Evolutionary conservation across 2,329 filamentous ascomycete genomes (phyloP).

Genomic region (Microdochium trichocladiopsis): DNA sequence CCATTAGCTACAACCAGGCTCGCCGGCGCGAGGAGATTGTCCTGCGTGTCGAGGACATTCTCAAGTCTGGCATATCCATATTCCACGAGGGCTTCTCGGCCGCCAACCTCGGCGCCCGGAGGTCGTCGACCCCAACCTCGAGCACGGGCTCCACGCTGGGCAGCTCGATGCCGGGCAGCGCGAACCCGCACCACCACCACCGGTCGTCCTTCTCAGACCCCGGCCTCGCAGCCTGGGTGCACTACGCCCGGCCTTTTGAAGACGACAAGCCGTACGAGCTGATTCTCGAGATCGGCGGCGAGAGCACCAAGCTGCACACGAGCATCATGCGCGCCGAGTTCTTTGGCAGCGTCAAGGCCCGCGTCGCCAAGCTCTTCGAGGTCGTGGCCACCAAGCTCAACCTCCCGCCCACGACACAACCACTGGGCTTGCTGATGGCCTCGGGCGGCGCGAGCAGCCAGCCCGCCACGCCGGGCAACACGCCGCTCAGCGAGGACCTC

Average conservation of each 20-base stretch:
- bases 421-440: slow-evolving; percentile 61
- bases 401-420: slow-evolving; percentile 50
- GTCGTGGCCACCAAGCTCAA: slow-evolving; percentile 78
- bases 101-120: slow-evolving; percentile 11
- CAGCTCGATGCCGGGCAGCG: not conserved
- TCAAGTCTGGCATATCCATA: slow-evolving; percentile 75
- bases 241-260: slow-evolving; percentile 80
- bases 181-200: not conserved
- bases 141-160: slow-evolving; percentile 15
- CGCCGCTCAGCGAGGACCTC: slow-evolving; percentile 61
- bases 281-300: slow-evolving; percentile 70
- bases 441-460: slow-evolving; percentile 55
- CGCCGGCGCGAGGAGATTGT: slow-evolving; percentile 67
- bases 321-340: slow-evolving; percentile 60
- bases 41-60: slow-evolving; percentile 77
- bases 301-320: slow-evolving; percentile 39
- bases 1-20: slow-evolving; percentile 67
- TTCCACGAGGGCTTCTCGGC: slow-evolving; percentile 34
- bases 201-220: not conserved
- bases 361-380: slow-evolving; percentile 68
- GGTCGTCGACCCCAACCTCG: slow-evolving; percentile 4
- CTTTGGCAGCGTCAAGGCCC: slow-evolving; percentile 60
- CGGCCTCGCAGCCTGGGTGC: slow-evolving; percentile 45
- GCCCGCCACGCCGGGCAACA: slow-evolving; percentile 61
- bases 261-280: slow-evolving; percentile 69